A percentile compares a stretch with the other conserved stretches of the same genome.
Evolutionary conservation across 768 basidiomycete species (phyloP).

Genomic region (Podaxis mareebaensis): DNA sequence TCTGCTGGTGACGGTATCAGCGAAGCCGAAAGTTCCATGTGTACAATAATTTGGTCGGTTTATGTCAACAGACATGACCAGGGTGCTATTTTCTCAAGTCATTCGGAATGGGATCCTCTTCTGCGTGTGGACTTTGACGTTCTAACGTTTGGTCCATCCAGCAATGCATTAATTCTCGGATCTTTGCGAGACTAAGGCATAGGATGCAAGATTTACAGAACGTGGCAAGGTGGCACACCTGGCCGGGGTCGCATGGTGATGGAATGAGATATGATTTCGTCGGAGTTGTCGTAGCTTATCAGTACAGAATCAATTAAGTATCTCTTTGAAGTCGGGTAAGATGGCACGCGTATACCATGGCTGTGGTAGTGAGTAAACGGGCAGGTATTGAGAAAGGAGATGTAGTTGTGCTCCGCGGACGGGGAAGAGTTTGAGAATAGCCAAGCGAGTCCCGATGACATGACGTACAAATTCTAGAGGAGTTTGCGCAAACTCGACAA

Average conservation of each 20-base stretch:
- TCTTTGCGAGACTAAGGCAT: too few species aligned
- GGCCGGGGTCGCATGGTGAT: neutral
- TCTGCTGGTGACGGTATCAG: too few species aligned
- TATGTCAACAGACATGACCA: too few species aligned
- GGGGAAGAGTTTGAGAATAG: neutral
- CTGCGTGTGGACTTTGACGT: too few species aligned
- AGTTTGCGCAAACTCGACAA: neutral
- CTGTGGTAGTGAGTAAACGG: too few species aligned
- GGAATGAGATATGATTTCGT: neutral
- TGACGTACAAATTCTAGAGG: neutral
- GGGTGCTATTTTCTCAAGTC: too few species aligned
- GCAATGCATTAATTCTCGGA: too few species aligned
- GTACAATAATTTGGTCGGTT: too few species aligned
- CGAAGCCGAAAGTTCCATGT: too few species aligned
- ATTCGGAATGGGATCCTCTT: too few species aligned
- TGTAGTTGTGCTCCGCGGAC: neutral
- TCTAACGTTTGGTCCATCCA: too few species aligned
- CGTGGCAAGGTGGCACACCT: neutral
- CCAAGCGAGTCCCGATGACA: neutral
- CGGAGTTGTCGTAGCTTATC: neutral
- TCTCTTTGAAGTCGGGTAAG: neutral
- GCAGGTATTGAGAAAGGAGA: neutral
- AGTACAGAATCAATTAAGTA: neutral
- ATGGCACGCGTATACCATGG: neutral
- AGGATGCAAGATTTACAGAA: too few species aligned